Conservation (phyloP, 768 basidiomycete species). For the Candolleomyces aberdarensis region DNA sequence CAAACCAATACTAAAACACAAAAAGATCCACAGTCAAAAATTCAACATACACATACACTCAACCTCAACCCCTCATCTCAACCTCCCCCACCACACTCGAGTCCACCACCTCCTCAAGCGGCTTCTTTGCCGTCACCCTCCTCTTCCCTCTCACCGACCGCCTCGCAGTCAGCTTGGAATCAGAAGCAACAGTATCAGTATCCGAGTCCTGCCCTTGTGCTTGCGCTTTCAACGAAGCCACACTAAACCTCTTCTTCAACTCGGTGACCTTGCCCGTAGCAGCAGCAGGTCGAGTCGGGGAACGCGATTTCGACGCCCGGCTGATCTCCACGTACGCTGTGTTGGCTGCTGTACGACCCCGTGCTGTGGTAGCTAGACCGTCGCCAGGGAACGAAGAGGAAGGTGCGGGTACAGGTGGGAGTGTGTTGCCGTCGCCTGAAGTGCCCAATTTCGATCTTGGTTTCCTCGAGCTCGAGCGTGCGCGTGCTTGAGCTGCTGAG, state of each 20-base stretch:
- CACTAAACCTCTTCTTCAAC: background rate
- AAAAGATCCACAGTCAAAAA: background rate
- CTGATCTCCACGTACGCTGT: background rate
- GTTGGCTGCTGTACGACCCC: background rate
- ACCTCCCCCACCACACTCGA: conserved; percentile 9
- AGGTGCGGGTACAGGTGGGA: conserved; percentile 6
- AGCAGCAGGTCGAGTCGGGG: background rate
- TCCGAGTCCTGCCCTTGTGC: background rate
- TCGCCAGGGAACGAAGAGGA: background rate
- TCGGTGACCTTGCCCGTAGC: background rate
- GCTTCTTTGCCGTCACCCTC: conserved; percentile 1
- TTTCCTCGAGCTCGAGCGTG: background rate
- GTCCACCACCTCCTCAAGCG: conserved; percentile 10
- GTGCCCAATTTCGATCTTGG: conserved; percentile 5
- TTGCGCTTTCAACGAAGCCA: background rate
- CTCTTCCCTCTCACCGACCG: conserved; percentile 1
- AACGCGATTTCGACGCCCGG: background rate
- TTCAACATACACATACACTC: background rate
- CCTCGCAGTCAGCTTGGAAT: too few species aligned
- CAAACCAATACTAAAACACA: background rate
- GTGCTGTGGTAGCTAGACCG: background rate
- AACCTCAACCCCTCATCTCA: conserved; percentile 7
- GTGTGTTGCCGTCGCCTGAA: conserved; percentile 1
- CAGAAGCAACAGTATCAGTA: background rate
- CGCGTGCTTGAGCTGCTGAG: background rate